Evolutionary conservation across 164 flowering plant genomes (phyloP).

Genomic region (Piper betle): DNA sequence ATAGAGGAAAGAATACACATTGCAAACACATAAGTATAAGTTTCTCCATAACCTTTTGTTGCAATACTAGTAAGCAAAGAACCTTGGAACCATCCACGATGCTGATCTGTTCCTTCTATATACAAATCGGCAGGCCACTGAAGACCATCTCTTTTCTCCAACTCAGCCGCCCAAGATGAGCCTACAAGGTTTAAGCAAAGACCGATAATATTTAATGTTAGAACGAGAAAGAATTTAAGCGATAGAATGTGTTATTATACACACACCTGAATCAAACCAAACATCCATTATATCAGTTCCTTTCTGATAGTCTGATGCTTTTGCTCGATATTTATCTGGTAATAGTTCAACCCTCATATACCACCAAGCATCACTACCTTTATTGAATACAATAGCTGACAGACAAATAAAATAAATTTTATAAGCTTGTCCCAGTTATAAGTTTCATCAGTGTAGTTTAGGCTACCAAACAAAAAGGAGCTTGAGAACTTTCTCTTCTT

Average conservation of each 20-base stretch:
- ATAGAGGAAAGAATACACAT: no score
- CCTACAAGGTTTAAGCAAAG: conserved; percentile 21
- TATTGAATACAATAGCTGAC: conserved; percentile 72
- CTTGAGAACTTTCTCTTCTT: neutral
- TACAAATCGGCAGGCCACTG: conserved; percentile 85
- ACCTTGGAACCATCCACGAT: conserved; percentile 99
- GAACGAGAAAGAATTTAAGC: neutral
- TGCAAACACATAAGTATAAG: no score
- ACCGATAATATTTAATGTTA: neutral
- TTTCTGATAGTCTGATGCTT: conserved; percentile 73
- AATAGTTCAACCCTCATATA: conserved; percentile 74
- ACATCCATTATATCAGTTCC: conserved; percentile 99
- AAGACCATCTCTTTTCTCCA: conserved; percentile 56
- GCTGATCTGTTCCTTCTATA: conserved; percentile 98
- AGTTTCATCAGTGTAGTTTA: neutral
- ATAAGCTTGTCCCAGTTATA: neutral
- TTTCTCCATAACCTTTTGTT: conserved; percentile 34
- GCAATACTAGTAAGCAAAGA: conserved; percentile 87
- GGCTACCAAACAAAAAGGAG: neutral
- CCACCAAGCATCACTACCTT: conserved; percentile 99
- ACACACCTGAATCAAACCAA: conserved; percentile 95
- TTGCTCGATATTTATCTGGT: conserved; percentile 64
- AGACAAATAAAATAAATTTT: conserved; percentile 7
- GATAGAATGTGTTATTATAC: neutral
- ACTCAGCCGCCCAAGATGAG: conserved; percentile 96